These are phyloP conservation scores for Cucurbita maxima DNA, from an alignment of 306 rosid species.

Conservation along the genomic window DNA sequence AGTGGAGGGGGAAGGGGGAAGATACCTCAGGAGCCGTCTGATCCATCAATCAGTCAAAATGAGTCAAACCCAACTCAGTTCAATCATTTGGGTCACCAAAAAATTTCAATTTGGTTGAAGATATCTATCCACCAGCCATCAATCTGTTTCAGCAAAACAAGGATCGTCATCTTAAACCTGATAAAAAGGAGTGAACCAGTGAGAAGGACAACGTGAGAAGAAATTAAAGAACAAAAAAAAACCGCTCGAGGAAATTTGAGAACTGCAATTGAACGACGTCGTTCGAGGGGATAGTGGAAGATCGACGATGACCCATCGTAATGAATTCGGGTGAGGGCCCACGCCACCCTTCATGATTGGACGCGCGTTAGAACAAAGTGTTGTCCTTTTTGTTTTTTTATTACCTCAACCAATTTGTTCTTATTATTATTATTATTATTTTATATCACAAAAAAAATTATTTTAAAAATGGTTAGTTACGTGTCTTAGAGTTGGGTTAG, in stretches of 20 bases:
- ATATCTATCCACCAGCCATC: background rate
- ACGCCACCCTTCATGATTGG: background rate
- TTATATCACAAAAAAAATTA: too few species aligned
- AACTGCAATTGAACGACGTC: constrained; percentile 6
- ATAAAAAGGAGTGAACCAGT: background rate
- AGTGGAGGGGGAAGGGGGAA: background rate
- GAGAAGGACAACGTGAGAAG: background rate
- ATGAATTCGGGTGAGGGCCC: background rate
- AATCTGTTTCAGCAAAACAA: background rate
- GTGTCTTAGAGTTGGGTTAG: too few species aligned
- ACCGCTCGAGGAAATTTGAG: background rate
- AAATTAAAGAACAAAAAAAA: background rate
- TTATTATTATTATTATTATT: too few species aligned
- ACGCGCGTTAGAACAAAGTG: background rate
- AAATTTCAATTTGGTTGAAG: background rate
- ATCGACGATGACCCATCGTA: background rate
- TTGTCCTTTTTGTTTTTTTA: background rate
- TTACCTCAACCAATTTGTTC: background rate
- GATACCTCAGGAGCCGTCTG: constrained; percentile 5
- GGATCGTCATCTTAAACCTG: constrained; percentile 1
- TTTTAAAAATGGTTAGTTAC: too few species aligned
- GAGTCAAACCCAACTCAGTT: background rate
- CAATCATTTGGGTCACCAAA: background rate
- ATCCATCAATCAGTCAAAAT: constrained; percentile 3
- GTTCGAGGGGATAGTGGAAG: background rate